These are phyloP conservation scores for Cryphonectria carpinicola DNA, from an alignment of 2,329 filamentous ascomycete genomes.

Conservation along the genomic window DNA sequence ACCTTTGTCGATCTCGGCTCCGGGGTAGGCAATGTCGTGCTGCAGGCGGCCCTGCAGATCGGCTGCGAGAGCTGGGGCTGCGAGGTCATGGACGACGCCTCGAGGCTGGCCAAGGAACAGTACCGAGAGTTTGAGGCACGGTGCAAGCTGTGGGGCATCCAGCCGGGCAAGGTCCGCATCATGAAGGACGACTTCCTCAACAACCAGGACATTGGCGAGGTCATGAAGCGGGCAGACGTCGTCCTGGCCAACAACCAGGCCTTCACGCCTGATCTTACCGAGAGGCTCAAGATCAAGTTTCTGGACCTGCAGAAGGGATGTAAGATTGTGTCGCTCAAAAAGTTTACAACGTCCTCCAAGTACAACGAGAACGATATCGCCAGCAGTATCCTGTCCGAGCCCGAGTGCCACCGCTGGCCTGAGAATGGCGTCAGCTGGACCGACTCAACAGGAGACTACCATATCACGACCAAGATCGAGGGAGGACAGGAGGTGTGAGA, in stretches of 20 bases:
- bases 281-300: constrained; percentile 84
- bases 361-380: constrained; percentile 79
- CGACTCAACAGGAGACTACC: constrained; percentile 81
- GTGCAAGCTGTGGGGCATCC: constrained; percentile 86
- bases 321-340: constrained; percentile 88
- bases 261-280: constrained; percentile 86
- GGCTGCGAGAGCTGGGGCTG: constrained; percentile 96
- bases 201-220: constrained; percentile 69
- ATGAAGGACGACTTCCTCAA: constrained; percentile 83
- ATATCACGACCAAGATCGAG: constrained; percentile 79
- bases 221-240: constrained; percentile 86
- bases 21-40: constrained; percentile 91
- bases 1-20: constrained; percentile 95
- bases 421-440: constrained; percentile 91
- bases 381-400: constrained; percentile 77
- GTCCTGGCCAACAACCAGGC: constrained; percentile 98
- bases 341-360: constrained; percentile 77
- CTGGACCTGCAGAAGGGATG: constrained; percentile 90
- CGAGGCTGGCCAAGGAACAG: constrained; percentile 79
- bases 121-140: constrained; percentile 82
- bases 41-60: constrained; percentile 91
- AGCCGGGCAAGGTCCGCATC: constrained; percentile 77
- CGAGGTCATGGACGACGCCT: constrained; percentile 93
- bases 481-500: background rate
- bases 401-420: constrained; percentile 60